A percentile compares a stretch with the other conserved stretches of the same genome.
These are phyloP conservation scores for Tolypocladium inflatum DNA, from an alignment of 2,329 filamentous ascomycete genomes.

Conservation along the genomic window DNA sequence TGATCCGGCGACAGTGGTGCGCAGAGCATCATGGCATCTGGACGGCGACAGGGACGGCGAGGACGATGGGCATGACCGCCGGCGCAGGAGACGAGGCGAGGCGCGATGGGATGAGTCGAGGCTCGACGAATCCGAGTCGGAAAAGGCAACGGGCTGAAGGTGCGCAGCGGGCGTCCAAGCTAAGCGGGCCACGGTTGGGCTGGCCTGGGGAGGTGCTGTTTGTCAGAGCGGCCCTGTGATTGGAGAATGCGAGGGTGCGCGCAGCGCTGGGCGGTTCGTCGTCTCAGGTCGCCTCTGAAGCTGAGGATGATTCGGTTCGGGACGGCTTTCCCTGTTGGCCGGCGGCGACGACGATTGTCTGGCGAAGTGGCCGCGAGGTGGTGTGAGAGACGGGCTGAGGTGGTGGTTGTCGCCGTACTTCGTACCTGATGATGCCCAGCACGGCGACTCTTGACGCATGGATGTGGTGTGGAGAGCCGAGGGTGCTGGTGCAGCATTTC, in stretches of 20 bases:
- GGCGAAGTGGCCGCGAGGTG: neutral
- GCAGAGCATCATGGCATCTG: conserved; percentile 33
- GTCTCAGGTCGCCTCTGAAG: neutral
- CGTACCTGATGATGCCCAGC: neutral
- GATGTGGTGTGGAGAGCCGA: neutral
- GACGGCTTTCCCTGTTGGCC: neutral
- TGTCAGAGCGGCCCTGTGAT: neutral
- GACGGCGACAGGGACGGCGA: conserved; percentile 11
- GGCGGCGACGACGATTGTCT: neutral
- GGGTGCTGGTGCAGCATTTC: neutral
- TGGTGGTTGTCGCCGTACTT: neutral
- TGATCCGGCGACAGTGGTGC: conserved; percentile 23
- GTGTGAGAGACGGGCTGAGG: neutral
- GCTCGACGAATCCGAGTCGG: conserved; percentile 6
- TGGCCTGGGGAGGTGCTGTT: neutral
- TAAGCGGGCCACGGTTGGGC: neutral
- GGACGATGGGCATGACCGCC: conserved; percentile 20
- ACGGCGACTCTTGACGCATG: neutral
- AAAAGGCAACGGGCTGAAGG: conserved; percentile 3
- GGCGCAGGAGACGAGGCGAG: neutral
- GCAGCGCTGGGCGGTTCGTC: neutral
- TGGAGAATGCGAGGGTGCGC: neutral
- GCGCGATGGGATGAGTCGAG: neutral
- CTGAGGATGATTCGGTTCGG: neutral
- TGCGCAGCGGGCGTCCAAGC: neutral